Percentiles rank a stretch among this genome's conserved stretches.
Evolutionary conservation across 176 grass and related monocot genomes (phyloP).

Genomic region (Oryza meridionalis): DNA sequence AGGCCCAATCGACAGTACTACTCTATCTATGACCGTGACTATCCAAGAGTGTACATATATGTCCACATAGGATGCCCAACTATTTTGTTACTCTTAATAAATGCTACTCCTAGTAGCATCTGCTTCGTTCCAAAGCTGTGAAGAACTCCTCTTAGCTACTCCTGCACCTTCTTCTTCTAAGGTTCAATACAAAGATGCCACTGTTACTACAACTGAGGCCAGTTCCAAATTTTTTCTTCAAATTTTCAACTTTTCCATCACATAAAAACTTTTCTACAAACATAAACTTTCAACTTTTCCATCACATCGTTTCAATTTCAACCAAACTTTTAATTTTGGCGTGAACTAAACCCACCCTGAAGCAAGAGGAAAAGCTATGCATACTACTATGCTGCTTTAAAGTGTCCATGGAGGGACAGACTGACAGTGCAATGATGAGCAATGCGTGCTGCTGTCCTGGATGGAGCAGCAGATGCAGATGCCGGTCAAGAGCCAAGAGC

Average conservation of each 20-base stretch:
- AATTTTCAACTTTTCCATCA: no score
- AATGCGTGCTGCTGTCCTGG: background rate
- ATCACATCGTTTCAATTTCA: no score
- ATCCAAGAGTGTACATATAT: background rate
- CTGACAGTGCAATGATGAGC: constrained; percentile 37
- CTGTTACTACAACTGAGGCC: background rate
- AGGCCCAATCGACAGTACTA: background rate
- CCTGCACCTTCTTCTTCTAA: background rate
- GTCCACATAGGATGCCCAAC: background rate
- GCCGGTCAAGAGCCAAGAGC: background rate
- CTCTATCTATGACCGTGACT: background rate
- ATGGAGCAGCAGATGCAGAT: background rate
- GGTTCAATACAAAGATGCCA: background rate
- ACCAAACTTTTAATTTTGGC: no score
- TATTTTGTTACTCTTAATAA: background rate
- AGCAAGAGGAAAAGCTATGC: constrained; percentile 31
- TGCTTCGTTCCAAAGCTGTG: background rate
- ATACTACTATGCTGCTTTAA: background rate
- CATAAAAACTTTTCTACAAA: no score
- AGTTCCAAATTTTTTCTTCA: no score
- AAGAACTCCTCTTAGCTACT: background rate
- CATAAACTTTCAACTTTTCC: no score
- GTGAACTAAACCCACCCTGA: no score
- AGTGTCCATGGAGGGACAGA: background rate
- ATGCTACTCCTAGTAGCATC: background rate